phyloP scores from a whole-genome alignment of 805 yeast species.

The Barnettozyma sucrosica region DNA sequence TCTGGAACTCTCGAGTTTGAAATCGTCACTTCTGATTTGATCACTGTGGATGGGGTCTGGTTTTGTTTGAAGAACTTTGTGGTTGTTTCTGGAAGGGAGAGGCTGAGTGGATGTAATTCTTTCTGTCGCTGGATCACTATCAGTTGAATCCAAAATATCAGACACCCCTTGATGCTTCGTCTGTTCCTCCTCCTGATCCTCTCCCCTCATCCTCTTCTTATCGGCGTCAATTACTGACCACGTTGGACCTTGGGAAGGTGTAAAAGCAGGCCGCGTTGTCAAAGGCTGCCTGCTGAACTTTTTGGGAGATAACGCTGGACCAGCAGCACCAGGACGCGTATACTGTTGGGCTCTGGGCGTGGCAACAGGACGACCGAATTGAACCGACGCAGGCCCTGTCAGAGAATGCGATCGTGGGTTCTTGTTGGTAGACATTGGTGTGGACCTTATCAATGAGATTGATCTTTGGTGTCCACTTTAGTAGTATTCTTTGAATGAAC shows the following conservation, averaged over 20 bases:
- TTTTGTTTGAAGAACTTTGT: background rate
- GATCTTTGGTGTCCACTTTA: no score
- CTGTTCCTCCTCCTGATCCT: background rate
- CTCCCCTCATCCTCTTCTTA: background rate
- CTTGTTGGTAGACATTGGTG: background rate
- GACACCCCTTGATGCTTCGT: background rate
- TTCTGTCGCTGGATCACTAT: background rate
- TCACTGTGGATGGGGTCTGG: background rate
- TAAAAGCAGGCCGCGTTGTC: background rate
- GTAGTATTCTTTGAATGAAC: no score
- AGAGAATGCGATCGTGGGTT: background rate
- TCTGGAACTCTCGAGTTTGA: background rate
- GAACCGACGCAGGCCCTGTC: background rate
- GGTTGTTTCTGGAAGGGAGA: background rate
- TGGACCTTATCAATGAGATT: background rate
- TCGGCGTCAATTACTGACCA: background rate
- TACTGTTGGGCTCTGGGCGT: background rate
- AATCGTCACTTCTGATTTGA: background rate
- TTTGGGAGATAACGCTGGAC: background rate
- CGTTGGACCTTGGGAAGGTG: background rate
- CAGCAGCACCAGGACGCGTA: background rate
- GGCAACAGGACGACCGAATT: background rate
- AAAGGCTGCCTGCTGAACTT: background rate
- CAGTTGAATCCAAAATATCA: no score
- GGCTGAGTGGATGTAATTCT: background rate